A percentile compares a stretch with the other conserved stretches of the same genome.
These are phyloP conservation scores for Dichomitus squalens DNA, from an alignment of 1,284 basidiomycete genomes.

Conservation along the genomic window DNA sequence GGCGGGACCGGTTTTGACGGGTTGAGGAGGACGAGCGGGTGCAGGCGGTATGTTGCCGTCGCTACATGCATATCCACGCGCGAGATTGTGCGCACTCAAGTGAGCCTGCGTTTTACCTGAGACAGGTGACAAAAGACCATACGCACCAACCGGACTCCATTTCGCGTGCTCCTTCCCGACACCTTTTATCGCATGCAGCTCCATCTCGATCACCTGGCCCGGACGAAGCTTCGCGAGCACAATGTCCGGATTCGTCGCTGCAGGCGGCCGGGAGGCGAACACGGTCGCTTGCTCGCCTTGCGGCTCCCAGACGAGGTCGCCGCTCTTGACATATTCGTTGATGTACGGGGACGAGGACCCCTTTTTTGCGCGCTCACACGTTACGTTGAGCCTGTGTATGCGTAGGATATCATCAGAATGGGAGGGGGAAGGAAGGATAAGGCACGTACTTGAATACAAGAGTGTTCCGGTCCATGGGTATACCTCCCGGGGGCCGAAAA, in stretches of 20 bases:
- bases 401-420: too few species aligned
- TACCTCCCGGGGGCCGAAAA: not conserved
- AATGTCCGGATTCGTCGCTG: constrained; percentile 81
- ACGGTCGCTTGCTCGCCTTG: constrained; percentile 81
- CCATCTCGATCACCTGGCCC: constrained; percentile 83
- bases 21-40: constrained; percentile 85
- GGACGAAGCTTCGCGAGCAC: constrained; percentile 94
- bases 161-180: constrained; percentile 98
- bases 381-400: not conserved
- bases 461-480: not conserved
- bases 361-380: constrained; percentile 1
- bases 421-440: not conserved
- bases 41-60: constrained; percentile 92
- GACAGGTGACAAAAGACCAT: too few species aligned
- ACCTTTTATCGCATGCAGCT: constrained; percentile 93
- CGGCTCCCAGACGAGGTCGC: constrained; percentile 81
- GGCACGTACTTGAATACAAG: not conserved
- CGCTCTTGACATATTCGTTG: constrained; percentile 63
- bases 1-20: constrained; percentile 66
- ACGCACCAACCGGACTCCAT: constrained; percentile 92
- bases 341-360: constrained; percentile 61
- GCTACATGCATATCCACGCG: constrained; percentile 48
- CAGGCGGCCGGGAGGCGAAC: constrained; percentile 57
- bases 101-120: too few species aligned
- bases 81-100: too few species aligned